Evolutionary conservation across 352 stramenopile genomes (phyloP), one percentile per base, ranked within the genome.

Genomic region (Pythium dissotocum): DNA sequence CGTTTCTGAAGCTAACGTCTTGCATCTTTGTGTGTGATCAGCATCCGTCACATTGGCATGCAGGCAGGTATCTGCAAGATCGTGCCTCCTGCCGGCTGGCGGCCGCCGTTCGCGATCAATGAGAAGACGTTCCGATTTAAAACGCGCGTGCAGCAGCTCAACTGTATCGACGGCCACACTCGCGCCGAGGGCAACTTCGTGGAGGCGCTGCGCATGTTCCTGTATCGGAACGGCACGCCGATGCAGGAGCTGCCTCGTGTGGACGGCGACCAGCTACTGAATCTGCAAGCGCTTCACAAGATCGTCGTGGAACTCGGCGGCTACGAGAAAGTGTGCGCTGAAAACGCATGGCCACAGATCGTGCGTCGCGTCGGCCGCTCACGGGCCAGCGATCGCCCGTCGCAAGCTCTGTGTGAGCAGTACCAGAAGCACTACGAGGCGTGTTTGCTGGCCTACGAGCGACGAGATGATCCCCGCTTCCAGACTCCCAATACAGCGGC

Each of bases 51-150:
- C 54, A 92, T 97, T 57, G 97, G 94, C 24, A 89, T 97, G 80
- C 77, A 89, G 61, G 97, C 97, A 59, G 98, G 97, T 30, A 99
- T 99, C 69, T 98, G 91, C 76, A 99, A 99, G 80, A 99, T 99
- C 75, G 96, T 99, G 18, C 98, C 98, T 62, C 98, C 98, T 0
- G 61, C 77, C 30, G 97, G 92, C 46, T 99, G 96, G 96, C 90
- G 93, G 24, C 95, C 93, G 14, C 87, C 87, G 26, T 96, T 92
- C 59, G 82, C 90, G 44, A 86, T 96, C 44, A 93, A 98, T 63
- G 83, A 95, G 57, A 88, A 89, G 61, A 87, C 77, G 0, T 89
- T 95, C 73, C 78, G 79, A 55, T 99, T 99, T 72, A 82, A 90
- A 68, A 99, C 97, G 40, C 97, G 98, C 61, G 84, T 98, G 58